Conservation (phyloP, 75 land plant species). For the Larix kaempferi region DNA sequence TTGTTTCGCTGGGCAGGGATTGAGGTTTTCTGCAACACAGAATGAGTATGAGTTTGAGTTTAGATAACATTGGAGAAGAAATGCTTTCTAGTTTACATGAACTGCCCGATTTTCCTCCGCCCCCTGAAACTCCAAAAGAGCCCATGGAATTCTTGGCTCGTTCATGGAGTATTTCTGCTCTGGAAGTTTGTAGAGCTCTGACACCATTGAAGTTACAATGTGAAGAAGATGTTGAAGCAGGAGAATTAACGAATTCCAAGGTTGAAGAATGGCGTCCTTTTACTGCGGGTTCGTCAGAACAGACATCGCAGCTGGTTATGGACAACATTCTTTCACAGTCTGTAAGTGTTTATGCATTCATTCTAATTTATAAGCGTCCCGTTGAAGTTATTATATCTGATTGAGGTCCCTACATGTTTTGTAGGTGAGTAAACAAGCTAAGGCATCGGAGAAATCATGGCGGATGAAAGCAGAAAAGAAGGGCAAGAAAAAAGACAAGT, state of each 20-base stretch:
- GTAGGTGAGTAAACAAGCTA: slow-evolving; percentile 12
- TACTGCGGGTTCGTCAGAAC: slow-evolving; percentile 77
- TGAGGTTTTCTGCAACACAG: background rate
- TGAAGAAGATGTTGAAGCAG: background rate
- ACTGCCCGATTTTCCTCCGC: slow-evolving; percentile 12
- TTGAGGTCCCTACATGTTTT: background rate
- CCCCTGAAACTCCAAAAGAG: slow-evolving; percentile 83
- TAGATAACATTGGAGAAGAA: background rate
- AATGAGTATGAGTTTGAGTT: background rate
- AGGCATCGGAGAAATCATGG: slow-evolving; percentile 52
- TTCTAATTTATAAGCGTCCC: background rate
- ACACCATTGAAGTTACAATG: slow-evolving; percentile 25
- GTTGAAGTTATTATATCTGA: background rate
- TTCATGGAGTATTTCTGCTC: slow-evolving; percentile 88
- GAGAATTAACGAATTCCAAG: no score
- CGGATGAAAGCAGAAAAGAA: slow-evolving; percentile 79
- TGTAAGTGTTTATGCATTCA: slow-evolving; percentile 35
- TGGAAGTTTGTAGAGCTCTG: slow-evolving; percentile 74
- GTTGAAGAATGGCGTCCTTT: slow-evolving; percentile 32
- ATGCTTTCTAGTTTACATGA: background rate
- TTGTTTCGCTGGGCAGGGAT: background rate
- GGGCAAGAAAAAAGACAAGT: slow-evolving; percentile 82
- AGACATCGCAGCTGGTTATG: slow-evolving; percentile 83
- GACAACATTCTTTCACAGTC: slow-evolving; percentile 83
- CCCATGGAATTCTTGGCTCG: slow-evolving; percentile 92